Percentiles rank a stretch among this genome's conserved stretches.
Evolutionary conservation across 1,284 basidiomycete species (phyloP).

Genomic region (Ceraceosorus guamensis): DNA sequence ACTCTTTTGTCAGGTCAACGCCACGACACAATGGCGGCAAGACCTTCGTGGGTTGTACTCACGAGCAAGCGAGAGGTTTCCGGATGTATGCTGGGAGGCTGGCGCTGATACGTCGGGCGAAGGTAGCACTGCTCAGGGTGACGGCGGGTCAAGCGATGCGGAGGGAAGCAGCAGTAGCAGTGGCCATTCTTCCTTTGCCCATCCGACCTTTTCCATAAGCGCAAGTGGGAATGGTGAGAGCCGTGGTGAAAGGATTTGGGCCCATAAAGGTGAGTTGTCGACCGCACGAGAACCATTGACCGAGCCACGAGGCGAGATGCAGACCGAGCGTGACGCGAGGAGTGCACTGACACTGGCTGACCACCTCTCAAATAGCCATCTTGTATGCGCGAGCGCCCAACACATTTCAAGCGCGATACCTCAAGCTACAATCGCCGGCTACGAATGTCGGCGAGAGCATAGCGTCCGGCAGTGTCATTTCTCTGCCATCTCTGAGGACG

Average conservation of each 20-base stretch:
- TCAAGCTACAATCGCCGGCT: conserved; percentile 59
- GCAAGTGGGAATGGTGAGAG: neutral
- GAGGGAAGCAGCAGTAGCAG: too few relatives aligned
- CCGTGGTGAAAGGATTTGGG: conserved; percentile 56
- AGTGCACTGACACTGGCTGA: neutral
- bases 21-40: conserved; percentile 23
- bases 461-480: conserved; percentile 23
- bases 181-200: too few relatives aligned
- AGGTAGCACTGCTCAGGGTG: conserved; percentile 3
- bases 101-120: conserved; percentile 3
- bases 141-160: neutral
- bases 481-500: conserved; percentile 19
- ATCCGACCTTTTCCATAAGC: too few relatives aligned
- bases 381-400: conserved; percentile 75
- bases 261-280: conserved; percentile 68
- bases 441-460: conserved; percentile 28
- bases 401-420: conserved; percentile 51
- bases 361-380: conserved; percentile 58
- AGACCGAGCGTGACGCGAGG: neutral
- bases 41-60: conserved; percentile 27
- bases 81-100: conserved; percentile 37
- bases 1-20: conserved; percentile 13
- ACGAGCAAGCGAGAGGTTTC: conserved; percentile 27
- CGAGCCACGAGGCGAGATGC: neutral
- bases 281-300: neutral